Evolutionary conservation across 1,139 yeast species (phyloP), one percentile per base, ranked within the genome.

Genomic region (Saccharomycopsis crataegensis): DNA sequence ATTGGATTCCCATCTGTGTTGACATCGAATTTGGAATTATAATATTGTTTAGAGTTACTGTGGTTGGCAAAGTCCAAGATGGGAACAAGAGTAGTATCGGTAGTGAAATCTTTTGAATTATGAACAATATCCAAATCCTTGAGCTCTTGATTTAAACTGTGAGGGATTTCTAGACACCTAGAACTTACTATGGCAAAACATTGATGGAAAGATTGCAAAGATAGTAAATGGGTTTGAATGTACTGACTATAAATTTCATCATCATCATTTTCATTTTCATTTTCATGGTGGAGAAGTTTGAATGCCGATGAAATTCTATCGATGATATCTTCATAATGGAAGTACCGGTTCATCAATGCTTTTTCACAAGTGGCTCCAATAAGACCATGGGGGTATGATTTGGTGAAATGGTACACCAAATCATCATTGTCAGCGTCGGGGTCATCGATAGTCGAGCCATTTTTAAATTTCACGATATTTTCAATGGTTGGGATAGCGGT

Each of bases 341-440:
- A 11, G 32, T 49, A 49, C 22, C 52, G 28, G 16, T 33, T 12
- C 22, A 8, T 28, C 14, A 49, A 32, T 9, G 33, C 42, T 14
- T 8, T 8, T 7, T 43, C 11, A 11, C 22, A 33, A 14, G 47
- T 33, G 8, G 14, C 14, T 6, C 17, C 28, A 11, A 44, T 42
- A 14, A 14, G n/a, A 9, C 43, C 42, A 32, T 36, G 12, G 41
- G 43, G 36, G 42, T 46, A 64, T 58, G 46, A 48, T 63, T 7
- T 61, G 68, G 42, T 62, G 60, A 49, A 43, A 6, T 8, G 32
- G 17, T 46, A 46, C 4, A 50, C 5, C n/a, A 46, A 32, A 32
- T 50, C 53, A 17, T 43, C 28, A 14, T 50, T 50, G 22, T 50
- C 53, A 12, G 50, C 38, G 42, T 50, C 50, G 11, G 31, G 34